These are phyloP conservation scores for Fusarium buxicola DNA, from an alignment of 2,329 filamentous ascomycete genomes.

Conservation along the genomic window DNA sequence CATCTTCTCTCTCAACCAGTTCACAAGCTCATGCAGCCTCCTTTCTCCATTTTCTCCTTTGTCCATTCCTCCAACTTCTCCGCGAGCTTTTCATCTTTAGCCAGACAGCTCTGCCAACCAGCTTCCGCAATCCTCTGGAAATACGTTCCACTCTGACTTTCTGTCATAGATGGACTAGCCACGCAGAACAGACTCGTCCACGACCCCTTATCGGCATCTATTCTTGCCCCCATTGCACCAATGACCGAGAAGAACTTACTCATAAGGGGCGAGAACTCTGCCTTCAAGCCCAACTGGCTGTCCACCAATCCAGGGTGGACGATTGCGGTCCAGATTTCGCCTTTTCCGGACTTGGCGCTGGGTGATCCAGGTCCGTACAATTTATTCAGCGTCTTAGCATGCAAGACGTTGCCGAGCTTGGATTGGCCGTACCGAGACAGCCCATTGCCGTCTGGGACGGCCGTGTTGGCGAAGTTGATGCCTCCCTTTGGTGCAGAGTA, in stretches of 20 bases:
- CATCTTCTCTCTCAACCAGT: too few relatives aligned
- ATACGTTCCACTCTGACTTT: constrained; percentile 28
- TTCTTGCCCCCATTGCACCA: not conserved
- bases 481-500: constrained; percentile 23
- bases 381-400: constrained; percentile 23
- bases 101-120: constrained; percentile 22
- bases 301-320: constrained; percentile 35
- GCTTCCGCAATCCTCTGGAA: constrained; percentile 28
- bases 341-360: not conserved
- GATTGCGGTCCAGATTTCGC: constrained; percentile 29
- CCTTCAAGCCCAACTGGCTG: not conserved
- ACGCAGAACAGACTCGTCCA: constrained; percentile 38
- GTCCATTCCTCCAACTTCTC: constrained; percentile 36
- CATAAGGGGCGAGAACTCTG: not conserved
- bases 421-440: constrained; percentile 31
- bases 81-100: constrained; percentile 27
- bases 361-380: constrained; percentile 26
- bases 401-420: constrained; percentile 37
- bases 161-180: constrained; percentile 23
- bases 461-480: constrained; percentile 19
- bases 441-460: not conserved
- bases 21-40: constrained; percentile 14
- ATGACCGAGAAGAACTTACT: not conserved
- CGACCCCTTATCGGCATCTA: constrained; percentile 23
- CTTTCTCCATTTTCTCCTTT: constrained; percentile 12